A percentile compares a stretch with the other conserved stretches of the same genome.
Conservation (phyloP, 139 green algal species). For the Mesostigma viride region DNA sequence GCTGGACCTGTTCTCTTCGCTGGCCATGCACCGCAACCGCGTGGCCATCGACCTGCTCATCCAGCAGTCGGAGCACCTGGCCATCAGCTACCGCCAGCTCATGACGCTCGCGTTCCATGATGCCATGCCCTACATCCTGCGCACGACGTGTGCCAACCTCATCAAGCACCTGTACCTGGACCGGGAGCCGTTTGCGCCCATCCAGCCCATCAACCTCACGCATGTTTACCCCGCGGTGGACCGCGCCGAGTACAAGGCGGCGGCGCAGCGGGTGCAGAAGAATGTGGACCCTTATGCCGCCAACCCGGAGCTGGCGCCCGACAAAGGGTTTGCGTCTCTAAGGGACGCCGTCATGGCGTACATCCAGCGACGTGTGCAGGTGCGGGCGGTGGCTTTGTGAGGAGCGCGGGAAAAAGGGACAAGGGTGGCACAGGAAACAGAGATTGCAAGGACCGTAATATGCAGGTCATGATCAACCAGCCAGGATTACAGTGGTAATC, state of each 20-base stretch:
- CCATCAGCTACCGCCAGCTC: constrained; percentile 1
- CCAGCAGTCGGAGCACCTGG: background rate
- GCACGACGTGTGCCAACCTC: constrained; percentile 5
- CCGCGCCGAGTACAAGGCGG: background rate
- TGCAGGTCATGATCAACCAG: too few species aligned
- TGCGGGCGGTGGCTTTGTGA: too few species aligned
- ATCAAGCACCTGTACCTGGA: constrained; percentile 8
- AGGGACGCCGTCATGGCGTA: background rate
- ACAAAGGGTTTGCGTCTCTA: background rate
- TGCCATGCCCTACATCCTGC: constrained; percentile 8
- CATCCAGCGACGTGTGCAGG: too few species aligned
- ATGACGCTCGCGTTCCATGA: constrained; percentile 1
- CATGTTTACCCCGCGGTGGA: background rate
- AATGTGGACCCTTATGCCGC: background rate
- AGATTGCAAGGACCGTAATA: too few species aligned
- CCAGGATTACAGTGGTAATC: too few species aligned
- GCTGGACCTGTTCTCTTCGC: constrained; percentile 9
- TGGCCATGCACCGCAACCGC: constrained; percentile 11
- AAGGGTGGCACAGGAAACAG: too few species aligned
- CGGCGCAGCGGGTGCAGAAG: background rate
- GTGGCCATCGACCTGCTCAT: constrained; percentile 9
- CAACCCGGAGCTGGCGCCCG: background rate
- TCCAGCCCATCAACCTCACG: background rate
- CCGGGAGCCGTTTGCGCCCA: background rate
- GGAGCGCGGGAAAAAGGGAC: too few species aligned